Percentiles rank a stretch among this genome's conserved stretches.
Conservation (phyloP, 2,329 filamentous ascomycete species). For the Rachicladosporium sp. region DNA sequence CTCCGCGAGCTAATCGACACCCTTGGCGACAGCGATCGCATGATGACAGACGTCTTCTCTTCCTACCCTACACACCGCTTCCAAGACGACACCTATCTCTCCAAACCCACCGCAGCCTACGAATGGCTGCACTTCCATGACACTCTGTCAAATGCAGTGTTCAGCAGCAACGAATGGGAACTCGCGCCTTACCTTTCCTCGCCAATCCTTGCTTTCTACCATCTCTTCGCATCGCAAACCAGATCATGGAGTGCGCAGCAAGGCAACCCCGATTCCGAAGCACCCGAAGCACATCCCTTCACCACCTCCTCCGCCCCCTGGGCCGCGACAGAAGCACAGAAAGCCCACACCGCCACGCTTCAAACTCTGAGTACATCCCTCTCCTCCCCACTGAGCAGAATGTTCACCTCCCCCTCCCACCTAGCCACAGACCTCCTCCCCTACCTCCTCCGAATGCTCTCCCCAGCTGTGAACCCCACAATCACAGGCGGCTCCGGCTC, state of each 20-base stretch:
- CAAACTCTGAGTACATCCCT: conserved; percentile 61
- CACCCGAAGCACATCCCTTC: conserved; percentile 48
- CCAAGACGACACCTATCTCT: conserved; percentile 84
- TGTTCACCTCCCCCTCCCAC: conserved; percentile 67
- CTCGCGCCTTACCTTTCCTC: conserved; percentile 76
- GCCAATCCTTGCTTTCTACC: conserved; percentile 77
- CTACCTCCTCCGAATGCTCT: conserved; percentile 70
- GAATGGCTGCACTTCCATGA: conserved; percentile 97
- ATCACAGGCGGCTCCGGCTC: conserved; percentile 48
- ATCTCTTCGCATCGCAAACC: conserved; percentile 69
- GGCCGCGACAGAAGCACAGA: conserved; percentile 65
- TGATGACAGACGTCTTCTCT: conserved; percentile 75
- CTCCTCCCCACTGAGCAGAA: conserved; percentile 56
- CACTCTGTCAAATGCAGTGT: conserved; percentile 63
- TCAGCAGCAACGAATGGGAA: conserved; percentile 84
- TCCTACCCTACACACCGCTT: conserved; percentile 78
- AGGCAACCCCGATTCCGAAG: conserved; percentile 26
- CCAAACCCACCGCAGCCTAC: conserved; percentile 75
- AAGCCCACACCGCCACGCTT: conserved; percentile 63
- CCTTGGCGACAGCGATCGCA: conserved; percentile 64
- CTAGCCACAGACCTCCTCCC: conserved; percentile 75
- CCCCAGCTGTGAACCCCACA: conserved; percentile 83
- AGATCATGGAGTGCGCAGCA: conserved; percentile 36
- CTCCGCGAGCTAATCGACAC: conserved; percentile 67
- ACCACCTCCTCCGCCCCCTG: conserved; percentile 73